Percentiles rank a stretch among this genome's conserved stretches.
Evolutionary conservation across 495 filamentous ascomycete species (phyloP).

Genomic region (Parachaetomium inaequale): DNA sequence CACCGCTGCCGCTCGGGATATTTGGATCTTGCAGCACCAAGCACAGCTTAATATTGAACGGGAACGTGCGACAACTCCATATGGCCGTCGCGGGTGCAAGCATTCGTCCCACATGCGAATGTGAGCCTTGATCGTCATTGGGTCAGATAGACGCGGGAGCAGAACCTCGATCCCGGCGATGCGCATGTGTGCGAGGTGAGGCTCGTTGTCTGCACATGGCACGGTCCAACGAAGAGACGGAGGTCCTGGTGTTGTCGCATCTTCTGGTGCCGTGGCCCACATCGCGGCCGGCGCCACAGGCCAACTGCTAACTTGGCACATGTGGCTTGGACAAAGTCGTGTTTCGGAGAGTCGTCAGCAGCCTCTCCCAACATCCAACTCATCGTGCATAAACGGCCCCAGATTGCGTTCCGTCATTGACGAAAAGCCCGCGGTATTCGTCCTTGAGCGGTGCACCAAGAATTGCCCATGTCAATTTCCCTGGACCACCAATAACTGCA

Average conservation of each 20-base stretch:
- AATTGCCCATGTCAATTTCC: background rate
- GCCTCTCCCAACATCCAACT: slow-evolving; percentile 23
- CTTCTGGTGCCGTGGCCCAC: too few relatives aligned
- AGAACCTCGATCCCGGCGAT: background rate
- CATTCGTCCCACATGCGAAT: background rate
- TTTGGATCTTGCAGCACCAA: background rate
- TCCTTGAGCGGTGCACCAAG: background rate
- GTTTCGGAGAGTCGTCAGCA: background rate
- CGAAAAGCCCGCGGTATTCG: background rate
- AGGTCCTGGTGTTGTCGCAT: too few relatives aligned
- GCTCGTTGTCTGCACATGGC: too few relatives aligned
- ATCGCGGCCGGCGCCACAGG: background rate
- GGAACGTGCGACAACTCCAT: background rate
- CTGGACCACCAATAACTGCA: background rate
- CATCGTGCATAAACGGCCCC: slow-evolving; percentile 33
- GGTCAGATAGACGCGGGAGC: background rate
- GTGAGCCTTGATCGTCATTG: background rate
- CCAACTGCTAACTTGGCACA: background rate
- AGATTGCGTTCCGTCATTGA: background rate
- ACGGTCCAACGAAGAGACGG: too few relatives aligned
- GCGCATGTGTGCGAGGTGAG: background rate
- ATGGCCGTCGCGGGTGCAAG: background rate
- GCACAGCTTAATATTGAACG: background rate
- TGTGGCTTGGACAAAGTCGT: background rate
- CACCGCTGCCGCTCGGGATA: background rate